Evolutionary conservation across 2,329 filamentous ascomycete species (phyloP), one percentile per base, ranked within the genome.

Genomic region (Mycogone perniciosa): DNA sequence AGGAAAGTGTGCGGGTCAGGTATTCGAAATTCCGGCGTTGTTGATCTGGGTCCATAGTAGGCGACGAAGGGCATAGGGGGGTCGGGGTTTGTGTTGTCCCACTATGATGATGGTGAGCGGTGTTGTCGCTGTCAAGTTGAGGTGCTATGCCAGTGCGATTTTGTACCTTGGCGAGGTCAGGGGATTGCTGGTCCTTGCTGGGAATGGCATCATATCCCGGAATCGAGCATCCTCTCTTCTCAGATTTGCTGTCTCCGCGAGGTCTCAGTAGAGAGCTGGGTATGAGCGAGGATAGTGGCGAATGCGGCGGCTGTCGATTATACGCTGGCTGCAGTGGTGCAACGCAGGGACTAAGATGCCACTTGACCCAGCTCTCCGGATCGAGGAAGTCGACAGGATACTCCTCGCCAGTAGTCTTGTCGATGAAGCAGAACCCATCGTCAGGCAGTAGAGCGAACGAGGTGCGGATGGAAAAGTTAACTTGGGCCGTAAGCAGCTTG

Each of bases 381-480:
- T 92, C 77, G 68, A 90, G 95, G 64, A 96, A 96, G 66, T 96
- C 84, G 37, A 96, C 77, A 0, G 77, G 83, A 61, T 92, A 95
- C 56, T 87, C 79, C 62, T 95, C 85, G 54, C 85, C 85, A 0
- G 89, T 93, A 40, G 83, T 68, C 60, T 85, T 89, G 70, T 96
- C 85, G 60, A 96, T 76, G 65, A 96, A 97, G 67, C 90, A 95
- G 62, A 82, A 84, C 0, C 90, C 90, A 59, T 93, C 85, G 51
- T 96, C 85, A 0, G 92, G 92, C 1, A 97, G 76, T 7, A 96
- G 82, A 8, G 85, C 82, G 62, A 88, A 96, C 39, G 84, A 91
- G 0, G 90, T 95, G 6, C 92, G 81, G 45, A 97, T 83, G 0
- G 87, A 90, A 62, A 97, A 96, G 68, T 95, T 95, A 59, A 96